Evolutionary conservation across 2,329 filamentous ascomycete species (phyloP), one percentile per base, ranked within the genome.

Genomic region (Didymella pinodella): DNA sequence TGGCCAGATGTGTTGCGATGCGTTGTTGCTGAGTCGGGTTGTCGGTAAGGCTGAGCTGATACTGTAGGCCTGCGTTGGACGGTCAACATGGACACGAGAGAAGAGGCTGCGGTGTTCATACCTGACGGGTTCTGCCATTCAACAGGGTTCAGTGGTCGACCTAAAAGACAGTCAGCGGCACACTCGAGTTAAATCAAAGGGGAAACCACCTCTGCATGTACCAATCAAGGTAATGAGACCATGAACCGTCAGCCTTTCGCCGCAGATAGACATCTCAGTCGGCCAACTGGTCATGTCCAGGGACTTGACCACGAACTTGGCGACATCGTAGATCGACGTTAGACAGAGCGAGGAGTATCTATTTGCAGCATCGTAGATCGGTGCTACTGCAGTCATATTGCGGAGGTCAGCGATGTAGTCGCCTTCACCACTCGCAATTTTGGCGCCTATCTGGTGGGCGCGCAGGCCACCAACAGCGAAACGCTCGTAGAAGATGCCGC

Each of bases 401-500:
- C 82, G 82, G 31, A 90, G 77, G 68, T 93, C 81, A 64, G 91
- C 80, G 48, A 93, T 79, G 66, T 89, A 92, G 65, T 86, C 84
- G 5, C 89, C 88, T 63, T 88, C 84, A 14, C 78, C 79, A 8
- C 80, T 77, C 18, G 84, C 82, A 41, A 82, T 83, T n/a, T 82
- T 81, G 7, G 73, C 61, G 0, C 89, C 89, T 46, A 92, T 87
- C 32, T 82, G 79, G 53, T 86, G 82, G 18, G 81, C 79, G 12
- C 81, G 80, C 58, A 93, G 82, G 0, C 90, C 90, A 3, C 85
- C 86, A 0, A 87, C 87, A 20, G 86, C 86, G 67, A 93, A 92
- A 0, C 89, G 82, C 71, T 93, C 90, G 80, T 92, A 93, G 64
- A 93, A 86, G 29, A 92, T 77, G 20, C 90, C 90, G 66, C 90